A percentile compares a stretch with the other conserved stretches of the same genome.
Conservation (phyloP, 2,329 filamentous ascomycete species). For the Arthrobotrys sphaeroides region DNA sequence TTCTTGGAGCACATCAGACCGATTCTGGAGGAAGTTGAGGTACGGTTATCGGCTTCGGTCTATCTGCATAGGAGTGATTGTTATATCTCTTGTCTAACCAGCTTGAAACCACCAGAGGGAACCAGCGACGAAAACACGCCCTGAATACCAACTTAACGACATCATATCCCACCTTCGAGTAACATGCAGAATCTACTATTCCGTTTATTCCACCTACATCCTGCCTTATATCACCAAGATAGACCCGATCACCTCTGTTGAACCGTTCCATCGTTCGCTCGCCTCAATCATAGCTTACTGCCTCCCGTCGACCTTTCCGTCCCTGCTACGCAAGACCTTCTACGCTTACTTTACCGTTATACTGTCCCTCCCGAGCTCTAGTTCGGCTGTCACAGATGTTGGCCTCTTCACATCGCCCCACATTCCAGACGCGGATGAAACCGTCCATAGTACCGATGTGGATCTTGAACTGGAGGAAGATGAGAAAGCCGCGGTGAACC, state of each 20-base stretch:
- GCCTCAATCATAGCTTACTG: conserved; percentile 58
- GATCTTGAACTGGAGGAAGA: conserved; percentile 51
- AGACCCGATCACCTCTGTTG: conserved; percentile 42
- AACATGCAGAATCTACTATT: conserved; percentile 48
- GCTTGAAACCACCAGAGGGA: conserved; percentile 11
- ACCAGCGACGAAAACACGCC: conserved; percentile 20
- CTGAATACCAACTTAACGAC: conserved; percentile 45
- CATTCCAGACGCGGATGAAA: conserved; percentile 47
- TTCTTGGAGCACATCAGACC: conserved; percentile 57
- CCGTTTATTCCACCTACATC: conserved; percentile 49
- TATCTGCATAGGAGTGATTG: neutral
- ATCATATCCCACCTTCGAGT: conserved; percentile 47
- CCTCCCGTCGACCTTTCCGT: conserved; percentile 53
- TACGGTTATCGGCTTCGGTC: neutral
- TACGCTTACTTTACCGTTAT: conserved; percentile 51
- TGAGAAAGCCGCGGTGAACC: conserved; percentile 50
- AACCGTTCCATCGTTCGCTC: conserved; percentile 54
- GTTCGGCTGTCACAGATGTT: conserved; percentile 35
- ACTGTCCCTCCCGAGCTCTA: conserved; percentile 42
- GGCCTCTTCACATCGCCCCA: conserved; percentile 50
- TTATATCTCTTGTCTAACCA: conserved; percentile 4
- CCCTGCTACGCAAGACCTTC: conserved; percentile 45
- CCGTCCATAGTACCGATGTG: conserved; percentile 49
- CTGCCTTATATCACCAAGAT: conserved; percentile 40
- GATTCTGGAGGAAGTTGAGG: conserved; percentile 52